phyloP scores from a whole-genome alignment of 257 asterid species.

The Thymus mandschuricus region DNA sequence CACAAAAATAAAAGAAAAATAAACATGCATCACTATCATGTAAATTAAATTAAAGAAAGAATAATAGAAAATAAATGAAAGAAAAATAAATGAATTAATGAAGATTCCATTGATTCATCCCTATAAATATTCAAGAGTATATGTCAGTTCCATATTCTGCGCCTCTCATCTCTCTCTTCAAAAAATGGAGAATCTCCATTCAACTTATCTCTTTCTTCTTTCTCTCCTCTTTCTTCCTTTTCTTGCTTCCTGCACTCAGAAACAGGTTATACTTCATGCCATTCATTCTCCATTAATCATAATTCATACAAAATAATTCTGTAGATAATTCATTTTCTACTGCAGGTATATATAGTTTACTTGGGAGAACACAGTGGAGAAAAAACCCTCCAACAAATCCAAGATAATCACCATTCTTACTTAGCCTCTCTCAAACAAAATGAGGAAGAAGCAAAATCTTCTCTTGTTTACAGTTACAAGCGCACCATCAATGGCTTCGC shows the following conservation, averaged over 20 bases:
- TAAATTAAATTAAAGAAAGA: conserved; percentile 1
- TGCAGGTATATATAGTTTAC: conserved; percentile 78
- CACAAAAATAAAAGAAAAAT: too few species aligned
- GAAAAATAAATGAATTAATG: background rate
- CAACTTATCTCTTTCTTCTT: conserved; percentile 25
- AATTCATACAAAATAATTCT: too few species aligned
- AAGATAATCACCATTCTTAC: conserved; percentile 67
- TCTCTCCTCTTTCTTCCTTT: conserved; percentile 51
- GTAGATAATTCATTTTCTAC: background rate
- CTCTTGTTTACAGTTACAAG: conserved; percentile 88
- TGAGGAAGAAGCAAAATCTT: conserved; percentile 73
- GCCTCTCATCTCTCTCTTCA: background rate
- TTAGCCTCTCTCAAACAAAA: conserved; percentile 62
- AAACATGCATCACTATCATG: background rate
- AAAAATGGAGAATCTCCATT: conserved; percentile 40
- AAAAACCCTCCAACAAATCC: conserved; percentile 59
- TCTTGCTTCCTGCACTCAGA: conserved; percentile 52
- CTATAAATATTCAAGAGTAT: conserved; percentile 40
- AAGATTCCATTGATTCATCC: conserved; percentile 33
- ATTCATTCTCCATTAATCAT: background rate
- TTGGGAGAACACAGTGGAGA: conserved; percentile 70
- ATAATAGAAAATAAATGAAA: background rate
- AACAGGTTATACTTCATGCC: conserved; percentile 45
- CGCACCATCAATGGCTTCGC: conserved; percentile 92
- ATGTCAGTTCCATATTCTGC: conserved; percentile 31